Conservation (phyloP, 202 grass and related monocot species). For the Setaria italica region DNA sequence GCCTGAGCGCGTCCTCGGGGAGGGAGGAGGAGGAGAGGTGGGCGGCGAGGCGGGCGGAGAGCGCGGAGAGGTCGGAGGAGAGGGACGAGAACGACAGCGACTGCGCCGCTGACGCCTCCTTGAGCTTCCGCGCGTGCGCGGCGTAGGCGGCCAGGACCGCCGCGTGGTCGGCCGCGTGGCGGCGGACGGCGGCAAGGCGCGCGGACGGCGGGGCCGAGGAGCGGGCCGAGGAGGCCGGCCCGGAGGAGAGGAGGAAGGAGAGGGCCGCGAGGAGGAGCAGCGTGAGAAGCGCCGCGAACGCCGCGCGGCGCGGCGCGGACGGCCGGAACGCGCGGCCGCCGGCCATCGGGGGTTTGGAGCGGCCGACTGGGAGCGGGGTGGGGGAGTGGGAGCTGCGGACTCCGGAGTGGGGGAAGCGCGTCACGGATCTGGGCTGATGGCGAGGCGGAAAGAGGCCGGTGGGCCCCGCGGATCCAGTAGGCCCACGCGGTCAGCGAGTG, state of each 20-base stretch:
- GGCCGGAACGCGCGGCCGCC: constrained; percentile 69
- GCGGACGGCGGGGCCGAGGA: constrained; percentile 38
- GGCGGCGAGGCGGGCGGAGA: constrained; percentile 67
- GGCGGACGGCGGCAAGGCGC: constrained; percentile 64
- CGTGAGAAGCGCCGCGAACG: constrained; percentile 68
- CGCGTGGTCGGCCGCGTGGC: constrained; percentile 84
- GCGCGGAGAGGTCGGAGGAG: constrained; percentile 67
- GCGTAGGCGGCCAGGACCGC: constrained; percentile 76
- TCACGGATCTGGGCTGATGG: constrained; percentile 44
- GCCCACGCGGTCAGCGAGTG: neutral
- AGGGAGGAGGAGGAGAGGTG: constrained; percentile 37
- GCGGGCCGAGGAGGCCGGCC: constrained; percentile 34
- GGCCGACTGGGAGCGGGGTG: neutral
- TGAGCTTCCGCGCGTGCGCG: constrained; percentile 79
- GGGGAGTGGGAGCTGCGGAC: neutral
- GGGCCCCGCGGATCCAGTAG: neutral
- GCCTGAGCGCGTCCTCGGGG: constrained; percentile 55
- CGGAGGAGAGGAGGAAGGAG: constrained; percentile 70
- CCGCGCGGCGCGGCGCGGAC: constrained; percentile 61
- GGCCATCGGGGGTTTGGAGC: constrained; percentile 46
- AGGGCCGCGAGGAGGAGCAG: constrained; percentile 66
- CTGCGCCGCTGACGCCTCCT: constrained; percentile 75
- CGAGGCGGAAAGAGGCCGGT: constrained; percentile 20
- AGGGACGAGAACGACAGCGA: constrained; percentile 76
- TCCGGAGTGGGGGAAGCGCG: constrained; percentile 34